These are phyloP conservation scores for Botryosphaeria dothidea DNA, from an alignment of 2,329 filamentous ascomycete species.

Conservation along the genomic window DNA sequence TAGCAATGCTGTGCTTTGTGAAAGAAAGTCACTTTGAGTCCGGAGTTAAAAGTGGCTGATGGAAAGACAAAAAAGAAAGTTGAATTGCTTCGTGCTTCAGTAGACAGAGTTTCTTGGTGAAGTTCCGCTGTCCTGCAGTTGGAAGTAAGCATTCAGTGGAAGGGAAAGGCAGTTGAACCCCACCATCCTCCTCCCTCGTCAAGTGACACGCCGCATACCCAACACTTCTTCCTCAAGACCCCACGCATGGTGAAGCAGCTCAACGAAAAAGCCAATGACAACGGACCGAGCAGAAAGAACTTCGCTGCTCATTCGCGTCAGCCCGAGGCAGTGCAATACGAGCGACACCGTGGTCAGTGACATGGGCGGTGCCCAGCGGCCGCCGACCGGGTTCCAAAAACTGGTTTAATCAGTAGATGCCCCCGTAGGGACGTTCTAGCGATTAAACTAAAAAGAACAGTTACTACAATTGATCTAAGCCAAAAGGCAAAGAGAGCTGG, in stretches of 20 bases:
- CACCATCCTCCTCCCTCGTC: too few species aligned
- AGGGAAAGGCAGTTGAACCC: not conserved
- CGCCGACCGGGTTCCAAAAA: slow-evolving; percentile 63
- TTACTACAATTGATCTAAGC: slow-evolving; percentile 17
- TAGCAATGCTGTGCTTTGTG: too few species aligned
- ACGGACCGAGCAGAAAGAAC: slow-evolving; percentile 25
- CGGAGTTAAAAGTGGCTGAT: too few species aligned
- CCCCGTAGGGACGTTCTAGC: slow-evolving; percentile 3
- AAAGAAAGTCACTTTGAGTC: too few species aligned
- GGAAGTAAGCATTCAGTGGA: too few species aligned
- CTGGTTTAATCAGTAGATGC: slow-evolving; percentile 1
- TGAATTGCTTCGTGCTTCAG: too few species aligned
- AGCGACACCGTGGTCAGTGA: slow-evolving; percentile 67
- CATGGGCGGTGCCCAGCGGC: slow-evolving; percentile 74
- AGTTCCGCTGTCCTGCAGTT: too few species aligned
- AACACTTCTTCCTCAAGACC: not conserved
- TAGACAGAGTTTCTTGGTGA: too few species aligned
- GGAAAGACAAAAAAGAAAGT: too few species aligned
- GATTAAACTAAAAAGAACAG: slow-evolving; percentile 16
- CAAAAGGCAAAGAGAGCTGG: slow-evolving; percentile 9
- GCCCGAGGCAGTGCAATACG: slow-evolving; percentile 74
- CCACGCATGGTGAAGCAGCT: not conserved
- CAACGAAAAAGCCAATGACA: slow-evolving; percentile 1
- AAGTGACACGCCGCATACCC: too few species aligned
- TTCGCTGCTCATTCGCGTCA: slow-evolving; percentile 58